Evolutionary conservation across 1,284 basidiomycete species (phyloP), one percentile per base, ranked within the genome.

Genomic region (Hymenochaete sp.): DNA sequence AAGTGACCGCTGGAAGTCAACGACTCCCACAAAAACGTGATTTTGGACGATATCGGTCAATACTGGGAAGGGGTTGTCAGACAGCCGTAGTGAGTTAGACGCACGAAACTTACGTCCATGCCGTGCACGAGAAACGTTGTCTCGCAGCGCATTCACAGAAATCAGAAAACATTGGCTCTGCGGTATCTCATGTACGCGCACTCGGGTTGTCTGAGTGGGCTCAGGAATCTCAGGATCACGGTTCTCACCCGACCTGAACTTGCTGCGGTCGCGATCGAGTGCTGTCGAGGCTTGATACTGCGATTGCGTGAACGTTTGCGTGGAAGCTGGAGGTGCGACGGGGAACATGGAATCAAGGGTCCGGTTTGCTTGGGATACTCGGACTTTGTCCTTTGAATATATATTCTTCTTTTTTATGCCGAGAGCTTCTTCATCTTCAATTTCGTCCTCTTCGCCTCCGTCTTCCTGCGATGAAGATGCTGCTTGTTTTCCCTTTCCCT

Each of bases 341-440:
- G 82, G 77, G 48, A 95, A 82, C 89, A 96, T 96, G 0, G 90
- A 90, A 56, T 98, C 93, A 9, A 99, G 74, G 0, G 93, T 98
- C 33, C 92, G 77, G 48, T 93, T 86, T 41, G 82, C 72, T 11
- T 83, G 68, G 14, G 95, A 96, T 5, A 91, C 93, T 41, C 96
- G 79, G 38, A 98, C 86, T 70, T 96, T 91, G 59, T 93, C 83
- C 42, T 97, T 87, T 1, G 95, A 87, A 47, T 72, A 68, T 1
- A 71, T 60, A 53, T 76, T 77, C 55, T 73, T 71, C 47, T 62
- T 56, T 33, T 50, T 46, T 7, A 18, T 16, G 8, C 7, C 31
- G 19, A 27, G 13, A 14, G 28, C 18, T 21, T 52, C 50, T 21
- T 56, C 56, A 8, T 25, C 39, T 22, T 53, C 53, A 22, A 57